Base-by-base conservation (phyloP, 179 eudicot species). In the Beta corolliflora region DNA sequence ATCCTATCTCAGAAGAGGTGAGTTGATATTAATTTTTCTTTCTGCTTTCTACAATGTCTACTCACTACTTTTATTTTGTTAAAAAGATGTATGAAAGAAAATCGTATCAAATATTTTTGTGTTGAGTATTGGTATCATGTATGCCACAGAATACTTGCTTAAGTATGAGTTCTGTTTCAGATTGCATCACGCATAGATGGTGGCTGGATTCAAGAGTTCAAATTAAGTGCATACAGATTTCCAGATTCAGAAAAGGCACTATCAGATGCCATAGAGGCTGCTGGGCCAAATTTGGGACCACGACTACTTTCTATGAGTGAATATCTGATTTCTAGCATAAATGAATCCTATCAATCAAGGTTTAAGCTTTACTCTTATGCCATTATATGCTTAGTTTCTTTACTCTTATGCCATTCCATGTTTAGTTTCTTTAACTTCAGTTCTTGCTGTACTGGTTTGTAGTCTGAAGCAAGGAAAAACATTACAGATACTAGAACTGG, bases 301-400 rank as follows among this genome's bases (percentile, higher is more conserved):
- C 58, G 66, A 60, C 84, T 97, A 82, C 93, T 94, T 70, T 92
- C 97, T 50, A 97, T 97, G 98, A 97, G 99, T 85, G 97, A 97
- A 91, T 97, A 88, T 87, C 83, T 97, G 83, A 94, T 97, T 94
- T 91, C 94, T 79, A 97, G 98, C 91, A 89, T 91, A 71, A 93
- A 97, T 80, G 94, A 93, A 82, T 89, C 98, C 63, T 97, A 97
- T 87, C 92, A 97, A 77, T 94, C 99, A 80, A 97, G 99, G 98
- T 96, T 74, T 81, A 64, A 67, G 63, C 44, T 52, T 25, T 53
- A 61, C 75, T 67, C 69, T 64, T 75, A 12, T 54, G 31, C 36
- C 60, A 73, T 46, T 64, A 7, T 71, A 45, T 29, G 45, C 25
- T 55, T 23, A 13, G 77, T 54, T 21, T 69, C 48, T 55, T 58